Base-by-base conservation (phyloP, 2,329 filamentous ascomycete species). In the Lizonia empirigonia region DNA sequence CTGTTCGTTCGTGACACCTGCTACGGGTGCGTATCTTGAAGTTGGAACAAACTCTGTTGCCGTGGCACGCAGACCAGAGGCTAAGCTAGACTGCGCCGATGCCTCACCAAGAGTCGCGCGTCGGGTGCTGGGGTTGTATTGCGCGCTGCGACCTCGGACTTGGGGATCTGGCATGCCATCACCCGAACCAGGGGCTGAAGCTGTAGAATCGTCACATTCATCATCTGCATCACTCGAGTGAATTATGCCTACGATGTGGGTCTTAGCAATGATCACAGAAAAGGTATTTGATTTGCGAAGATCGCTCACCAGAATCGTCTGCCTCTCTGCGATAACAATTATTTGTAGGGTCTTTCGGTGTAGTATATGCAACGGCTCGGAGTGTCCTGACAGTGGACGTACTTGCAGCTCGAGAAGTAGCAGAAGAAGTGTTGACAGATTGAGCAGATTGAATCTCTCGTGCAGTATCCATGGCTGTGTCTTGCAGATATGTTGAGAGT, bases 41-140 rank as follows among this genome's bases (percentile, higher is more conserved):
- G 6, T 27, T 26, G 69, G 69, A 27, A 70, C 49, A 22, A 72
- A 72, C 15, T 63, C 66, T 6, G 60, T 50, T 4, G 69, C 70
- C 26, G 67, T 71, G 10, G 70, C 59, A 26, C 70, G 64, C 16
- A 72, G 54, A 18, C 64, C 60, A 0, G 68, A 69, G 8, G 47
- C 24, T 19, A 42, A 26, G 46, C 49, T 63, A 20, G 60, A 62
- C 16, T 51, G 53, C 13, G 44, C 39, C n/a, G 61, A 65, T 16
- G 38, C 15, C 23, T 57, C 49, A 39, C 58, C 62, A 12, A 36
- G 18, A 8, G 37, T 36, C n/a, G 60, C 42, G 9, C 30, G 36
- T 5, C 40, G 44, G 1, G 18, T 15, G 18, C 15, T 37, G 5
- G 58, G 44, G 6, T 41, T 29, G 39, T 53, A 50, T 24, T 59